Conservation (phyloP, 257 asterid genomes). For the Rhazya stricta region DNA sequence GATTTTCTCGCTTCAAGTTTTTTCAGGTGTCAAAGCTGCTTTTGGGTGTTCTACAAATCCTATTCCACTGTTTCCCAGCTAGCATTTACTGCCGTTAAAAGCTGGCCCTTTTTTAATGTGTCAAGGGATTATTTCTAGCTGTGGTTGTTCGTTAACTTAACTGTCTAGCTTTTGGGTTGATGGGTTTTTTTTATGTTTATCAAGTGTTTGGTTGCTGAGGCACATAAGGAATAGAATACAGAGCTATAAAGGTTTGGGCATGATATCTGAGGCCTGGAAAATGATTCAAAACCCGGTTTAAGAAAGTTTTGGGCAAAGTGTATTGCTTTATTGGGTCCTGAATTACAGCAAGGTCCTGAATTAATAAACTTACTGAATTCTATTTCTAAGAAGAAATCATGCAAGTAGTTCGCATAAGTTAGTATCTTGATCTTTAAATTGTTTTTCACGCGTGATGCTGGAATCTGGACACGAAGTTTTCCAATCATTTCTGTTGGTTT, state of each 20-base stretch:
- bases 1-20: neutral
- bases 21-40: neutral
- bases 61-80: neutral
- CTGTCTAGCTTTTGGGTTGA: slow-evolving; percentile 6
- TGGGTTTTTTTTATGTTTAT: neutral
- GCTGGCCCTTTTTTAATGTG: neutral
- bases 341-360: neutral
- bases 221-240: neutral
- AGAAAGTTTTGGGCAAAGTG: neutral
- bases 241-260: slow-evolving; percentile 5
- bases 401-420: slow-evolving; percentile 5
- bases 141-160: neutral
- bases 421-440: slow-evolving; percentile 10
- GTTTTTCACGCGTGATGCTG: neutral
- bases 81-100: neutral
- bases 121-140: neutral
- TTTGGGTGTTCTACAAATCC: slow-evolving; percentile 4
- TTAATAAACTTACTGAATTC: neutral
- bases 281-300: neutral
- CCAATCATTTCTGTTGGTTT: slow-evolving; percentile 4
- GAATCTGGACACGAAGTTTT: slow-evolving; percentile 1
- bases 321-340: neutral
- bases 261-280: neutral
- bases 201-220: slow-evolving; percentile 1
- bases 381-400: slow-evolving; percentile 8